Base-by-base conservation (phyloP, 1,139 yeast species). In the Yamadazyma diddensiae region DNA sequence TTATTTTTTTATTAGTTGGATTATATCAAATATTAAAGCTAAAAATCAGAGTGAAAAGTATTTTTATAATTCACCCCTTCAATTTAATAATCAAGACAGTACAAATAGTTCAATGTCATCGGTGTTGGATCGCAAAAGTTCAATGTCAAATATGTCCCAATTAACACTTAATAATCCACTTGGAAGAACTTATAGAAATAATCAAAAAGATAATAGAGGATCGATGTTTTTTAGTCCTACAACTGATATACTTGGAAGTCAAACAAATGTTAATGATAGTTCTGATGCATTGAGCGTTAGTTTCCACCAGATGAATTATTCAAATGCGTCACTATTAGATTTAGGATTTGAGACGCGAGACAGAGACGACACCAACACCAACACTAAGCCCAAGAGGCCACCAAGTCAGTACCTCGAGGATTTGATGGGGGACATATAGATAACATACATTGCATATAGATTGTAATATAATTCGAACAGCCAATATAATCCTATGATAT, bases 171-270 rank as follows among this genome's bases (percentile, higher is more conserved):
- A 36, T 18, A 41, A 46, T 24, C 32, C 30, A 8, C 58, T 42
- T 31, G 64, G 57, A 14, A 45, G 53, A 18, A 25, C 59, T 7
- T 59, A 58, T 36, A 43, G 57, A 20, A 49, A 53, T 28, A 38
- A 37, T 14, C 31, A 36, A 16, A 34, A 40, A 24, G 44, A 42
- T 26, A 48, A 46, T 27, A 38, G 62, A 31, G 57, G 57, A 9
- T 59, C 66, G 23, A 62, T 63, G 69, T 61, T 59, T 33, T 47
- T 62, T 29, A 61, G 66, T 45, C 70, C 70, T 3, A 44, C 46
- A 5, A 39, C 31, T 15, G 49, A 45, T 29, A 24, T 38, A 6
- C 18, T 34, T 10, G 20, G 20, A 18, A 18, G 9, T 18, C 8
- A 6, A 6, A 6, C 9, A 18, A 29, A 25, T 16, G 26, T 23